These are phyloP conservation scores for Xerocomus spinulosus DNA, from an alignment of 768 basidiomycete species.

Conservation along the genomic window DNA sequence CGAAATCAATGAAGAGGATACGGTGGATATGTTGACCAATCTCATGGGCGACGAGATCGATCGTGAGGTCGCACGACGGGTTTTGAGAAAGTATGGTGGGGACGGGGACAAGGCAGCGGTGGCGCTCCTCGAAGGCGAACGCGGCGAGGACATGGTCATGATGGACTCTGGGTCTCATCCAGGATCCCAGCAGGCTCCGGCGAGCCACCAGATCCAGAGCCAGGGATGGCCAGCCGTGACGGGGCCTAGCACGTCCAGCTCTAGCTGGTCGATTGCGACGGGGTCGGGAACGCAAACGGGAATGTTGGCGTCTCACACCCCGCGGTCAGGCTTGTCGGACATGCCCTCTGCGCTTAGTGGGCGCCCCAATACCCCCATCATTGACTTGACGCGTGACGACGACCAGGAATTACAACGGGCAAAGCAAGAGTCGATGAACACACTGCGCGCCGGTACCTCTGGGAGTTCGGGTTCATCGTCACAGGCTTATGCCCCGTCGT, in stretches of 20 bases:
- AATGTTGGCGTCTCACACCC: constrained; percentile 1
- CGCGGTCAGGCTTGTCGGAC: constrained; percentile 1
- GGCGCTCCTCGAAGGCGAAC: constrained; percentile 51
- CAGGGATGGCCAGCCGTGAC: constrained; percentile 6
- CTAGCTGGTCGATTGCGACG: constrained; percentile 5
- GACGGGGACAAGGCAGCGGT: constrained; percentile 53
- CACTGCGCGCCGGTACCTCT: constrained; percentile 23
- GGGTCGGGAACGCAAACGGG: neutral
- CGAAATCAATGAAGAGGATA: constrained; percentile 27
- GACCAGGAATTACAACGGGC: constrained; percentile 47
- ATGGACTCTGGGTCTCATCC: neutral
- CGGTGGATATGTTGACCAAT: constrained; percentile 31
- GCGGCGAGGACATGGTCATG: constrained; percentile 30
- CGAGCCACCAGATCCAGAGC: constrained; percentile 6
- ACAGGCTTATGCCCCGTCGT: constrained; percentile 13
- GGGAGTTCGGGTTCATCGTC: constrained; percentile 15
- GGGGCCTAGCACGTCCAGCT: neutral
- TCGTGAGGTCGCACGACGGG: constrained; percentile 45
- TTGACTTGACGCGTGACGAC: constrained; percentile 63
- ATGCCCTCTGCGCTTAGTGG: constrained; percentile 6
- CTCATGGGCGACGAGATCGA: constrained; percentile 42
- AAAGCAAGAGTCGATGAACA: constrained; percentile 49
- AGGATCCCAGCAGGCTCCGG: neutral
- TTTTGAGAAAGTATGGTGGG: constrained; percentile 57
- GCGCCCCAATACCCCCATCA: constrained; percentile 33